Base-by-base conservation (phyloP, 805 yeast species). In the Osmozyma mogii region DNA sequence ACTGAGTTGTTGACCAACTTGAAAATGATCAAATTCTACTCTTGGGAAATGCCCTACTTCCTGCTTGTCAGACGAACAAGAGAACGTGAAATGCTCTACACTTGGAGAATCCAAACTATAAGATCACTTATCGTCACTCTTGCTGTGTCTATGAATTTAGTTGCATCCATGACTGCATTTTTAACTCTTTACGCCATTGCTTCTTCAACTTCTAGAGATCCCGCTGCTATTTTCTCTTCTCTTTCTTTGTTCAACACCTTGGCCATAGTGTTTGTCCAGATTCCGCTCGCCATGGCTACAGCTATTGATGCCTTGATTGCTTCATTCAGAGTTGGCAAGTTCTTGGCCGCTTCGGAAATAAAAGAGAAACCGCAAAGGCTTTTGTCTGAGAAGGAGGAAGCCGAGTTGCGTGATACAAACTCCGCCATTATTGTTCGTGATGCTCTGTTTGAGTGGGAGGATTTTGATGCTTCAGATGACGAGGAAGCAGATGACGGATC, bases 401-500 rank as follows among this genome's bases (percentile, higher is more conserved):
- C 9, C 5, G 19, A 11, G 4, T 12, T 24, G 22, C 18, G 19
- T 15, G 18, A 25, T 9, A 15, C 11, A 9, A 10, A 11, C 9
- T 15, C 4, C 15, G 43, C 63, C 7, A 41, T 55, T 20, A 37
- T 37, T 27, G 35, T 54, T 12, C 26, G 30, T 0, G 25, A 50
- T 32, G 60, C 56, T 8, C 18, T 35, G 9, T 54, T 56, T 34
- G 46, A 46, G 30, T 56, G 62, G 62, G 60, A 54, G 14, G 6
- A 15, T 2, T 27, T 27, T 14, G 34, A 31, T 5, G n/a, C 19
- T 4, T 14, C 9, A 5, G 29, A 21, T 9, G 30, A 26, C 11
- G 30, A 22, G 3, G 30, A 30, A 6, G 17, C 25, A 9, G 25
- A 24, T n/a, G 32, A 25, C 4, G 17, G 24, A 6, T 11, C 26